Evolutionary conservation across 2,329 filamentous ascomycete species (phyloP), one percentile per base, ranked within the genome.

Genomic region (Epichloe bromicola): DNA sequence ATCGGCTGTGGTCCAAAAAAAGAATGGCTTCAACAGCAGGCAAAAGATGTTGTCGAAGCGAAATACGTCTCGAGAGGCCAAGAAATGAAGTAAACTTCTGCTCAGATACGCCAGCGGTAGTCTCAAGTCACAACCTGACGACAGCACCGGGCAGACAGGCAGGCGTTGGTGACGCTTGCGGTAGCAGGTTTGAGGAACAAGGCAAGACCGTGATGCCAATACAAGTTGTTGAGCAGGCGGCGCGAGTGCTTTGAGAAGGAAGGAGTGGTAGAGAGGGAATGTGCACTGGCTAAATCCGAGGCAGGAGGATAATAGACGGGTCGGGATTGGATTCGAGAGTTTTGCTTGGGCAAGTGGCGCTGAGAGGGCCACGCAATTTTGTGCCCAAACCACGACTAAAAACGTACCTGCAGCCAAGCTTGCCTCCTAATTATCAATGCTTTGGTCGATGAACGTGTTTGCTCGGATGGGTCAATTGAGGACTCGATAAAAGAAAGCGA

Each of bases 1-100:
- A 56, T 58, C 53, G 54, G 50, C 23, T 52, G 56, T 46, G 52
- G 57, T 59, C 59, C 59, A 56, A 60, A 60, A 52, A 26, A 57
- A 57, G 51, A 44, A 44, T 26, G 23, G 26, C 51, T 48, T 50
- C 51, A 46, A 48, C 43, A 39, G 42, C 52, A 41, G 51, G 42
- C 54, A 55, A 60, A 60, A 48, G 54, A 60, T 60, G 56, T 52
- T 53, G 49, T 48, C 46, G 50, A 54, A 53, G 53, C 46, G 52
- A 52, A 50, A 19, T 45, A 26, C 47, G 38, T 42, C 36, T 45
- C 37, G 38, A 34, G 11, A 34, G 23, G 51, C 44, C 37, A 48
- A 36, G 42, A 36, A 33, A 19, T 26, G 23, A 23, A 20, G 40
- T n/a, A 14, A 44, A 46, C 46, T 54, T 48, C 48, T 42, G 46